phyloP scores from a whole-genome alignment of 1,284 basidiomycete genomes.

The Heimioporus punctisporus region DNA sequence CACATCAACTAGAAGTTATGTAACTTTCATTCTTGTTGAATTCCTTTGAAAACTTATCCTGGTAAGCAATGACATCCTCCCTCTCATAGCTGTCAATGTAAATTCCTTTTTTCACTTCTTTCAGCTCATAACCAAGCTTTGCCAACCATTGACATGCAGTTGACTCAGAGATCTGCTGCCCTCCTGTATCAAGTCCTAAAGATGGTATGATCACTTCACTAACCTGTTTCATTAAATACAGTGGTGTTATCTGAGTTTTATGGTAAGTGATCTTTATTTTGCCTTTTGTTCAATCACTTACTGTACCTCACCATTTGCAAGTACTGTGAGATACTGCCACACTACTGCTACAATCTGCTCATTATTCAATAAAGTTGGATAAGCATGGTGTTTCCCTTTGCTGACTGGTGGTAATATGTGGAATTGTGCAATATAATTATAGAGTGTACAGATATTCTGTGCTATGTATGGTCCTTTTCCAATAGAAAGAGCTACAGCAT shows the following conservation, averaged over 20 bases:
- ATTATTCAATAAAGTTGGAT: constrained; percentile 2
- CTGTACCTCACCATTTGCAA: constrained; percentile 2
- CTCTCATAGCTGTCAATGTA: neutral
- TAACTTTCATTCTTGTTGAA: neutral
- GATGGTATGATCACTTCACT: constrained; percentile 2
- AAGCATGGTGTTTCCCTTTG: constrained; percentile 3
- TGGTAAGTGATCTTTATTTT: no score
- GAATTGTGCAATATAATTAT: constrained; percentile 1
- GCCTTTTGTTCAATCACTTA: no score
- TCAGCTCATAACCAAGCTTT: neutral
- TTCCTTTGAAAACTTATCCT: neutral
- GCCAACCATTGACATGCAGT: neutral
- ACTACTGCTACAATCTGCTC: constrained; percentile 1
- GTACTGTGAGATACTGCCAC: neutral
- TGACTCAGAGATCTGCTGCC: neutral
- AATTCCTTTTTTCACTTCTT: neutral
- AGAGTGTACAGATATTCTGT: neutral
- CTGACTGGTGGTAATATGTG: neutral
- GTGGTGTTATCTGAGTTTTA: constrained; percentile 1
- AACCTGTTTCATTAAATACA: constrained; percentile 3
- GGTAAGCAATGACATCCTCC: neutral
- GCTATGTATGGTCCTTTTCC: constrained; percentile 6
- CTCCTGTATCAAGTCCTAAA: constrained; percentile 1
- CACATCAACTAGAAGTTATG: neutral
- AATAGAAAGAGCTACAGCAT: neutral